These are phyloP conservation scores for Suillus ampliporus DNA, from an alignment of 768 basidiomycete species.

Conservation along the genomic window DNA sequence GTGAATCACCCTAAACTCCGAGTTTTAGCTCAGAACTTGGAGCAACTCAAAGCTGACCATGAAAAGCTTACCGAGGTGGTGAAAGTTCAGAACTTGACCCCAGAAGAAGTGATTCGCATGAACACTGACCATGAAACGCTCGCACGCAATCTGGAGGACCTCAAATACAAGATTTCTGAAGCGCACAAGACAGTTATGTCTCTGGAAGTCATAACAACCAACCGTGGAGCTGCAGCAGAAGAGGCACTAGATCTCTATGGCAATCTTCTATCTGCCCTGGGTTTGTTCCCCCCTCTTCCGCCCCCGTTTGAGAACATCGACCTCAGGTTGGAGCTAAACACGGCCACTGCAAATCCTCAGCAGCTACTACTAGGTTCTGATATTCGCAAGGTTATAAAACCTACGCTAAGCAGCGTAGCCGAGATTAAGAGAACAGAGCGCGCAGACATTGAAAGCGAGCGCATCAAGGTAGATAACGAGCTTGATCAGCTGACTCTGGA, in stretches of 20 bases:
- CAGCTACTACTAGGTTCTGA: conserved; percentile 73
- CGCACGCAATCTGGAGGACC: conserved; percentile 72
- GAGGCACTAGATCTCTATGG: conserved; percentile 83
- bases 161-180: conserved; percentile 77
- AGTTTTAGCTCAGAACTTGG: conserved; percentile 60
- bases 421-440: conserved; percentile 75
- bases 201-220: conserved; percentile 83
- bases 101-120: conserved; percentile 92
- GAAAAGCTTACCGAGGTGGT: conserved; percentile 68
- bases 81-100: conserved; percentile 85
- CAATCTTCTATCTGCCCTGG: conserved; percentile 73
- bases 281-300: conserved; percentile 75
- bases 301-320: conserved; percentile 74
- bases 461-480: conserved; percentile 82
- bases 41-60: conserved; percentile 68
- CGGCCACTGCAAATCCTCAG: conserved; percentile 72
- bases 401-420: conserved; percentile 72
- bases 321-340: conserved; percentile 82
- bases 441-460: conserved; percentile 74
- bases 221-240: conserved; percentile 81
- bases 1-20: conserved; percentile 6
- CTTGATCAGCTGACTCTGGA: conserved; percentile 77
- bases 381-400: conserved; percentile 75
- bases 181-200: conserved; percentile 74
- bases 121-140: conserved; percentile 87